phyloP scores from a whole-genome alignment of 2,329 filamentous ascomycete species.

The Ceratocystis harringtonii region DNA sequence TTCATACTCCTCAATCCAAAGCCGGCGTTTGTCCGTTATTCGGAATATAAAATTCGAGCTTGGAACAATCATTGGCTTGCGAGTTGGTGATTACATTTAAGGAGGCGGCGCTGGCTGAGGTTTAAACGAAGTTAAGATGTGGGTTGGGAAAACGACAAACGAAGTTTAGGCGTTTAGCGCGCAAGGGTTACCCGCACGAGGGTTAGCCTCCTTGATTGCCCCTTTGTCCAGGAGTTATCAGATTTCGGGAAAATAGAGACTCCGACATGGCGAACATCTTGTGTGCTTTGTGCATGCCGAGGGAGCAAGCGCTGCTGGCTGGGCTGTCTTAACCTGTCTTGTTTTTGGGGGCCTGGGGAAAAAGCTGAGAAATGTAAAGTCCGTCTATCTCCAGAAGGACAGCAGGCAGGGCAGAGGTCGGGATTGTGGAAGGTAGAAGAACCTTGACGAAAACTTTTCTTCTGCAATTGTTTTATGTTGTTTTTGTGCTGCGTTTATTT shows the following conservation, averaged over 20 bases:
- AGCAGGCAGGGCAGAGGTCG: no score
- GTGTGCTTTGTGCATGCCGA: not conserved
- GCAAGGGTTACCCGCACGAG: not conserved
- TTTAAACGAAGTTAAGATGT: not conserved
- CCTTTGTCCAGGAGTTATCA: not conserved
- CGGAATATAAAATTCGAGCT: no score
- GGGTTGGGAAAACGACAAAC: not conserved
- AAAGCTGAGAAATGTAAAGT: not conserved
- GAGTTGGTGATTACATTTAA: not conserved
- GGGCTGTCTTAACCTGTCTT: no score
- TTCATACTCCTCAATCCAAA: no score
- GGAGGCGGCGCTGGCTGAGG: not conserved
- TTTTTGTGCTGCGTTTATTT: no score
- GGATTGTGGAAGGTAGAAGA: no score
- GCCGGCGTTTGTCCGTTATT: no score
- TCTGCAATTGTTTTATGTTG: no score
- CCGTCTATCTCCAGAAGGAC: not conserved
- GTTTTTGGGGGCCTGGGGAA: not conserved
- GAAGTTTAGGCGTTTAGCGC: not conserved
- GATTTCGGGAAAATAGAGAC: not conserved
- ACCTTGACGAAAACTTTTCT: no score
- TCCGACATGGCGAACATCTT: not conserved
- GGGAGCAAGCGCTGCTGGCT: no score
- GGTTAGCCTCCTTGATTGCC: not conserved
- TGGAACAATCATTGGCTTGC: not conserved